These are phyloP conservation scores for Trichoderma erinaceum DNA, from an alignment of 495 filamentous ascomycete species.

Conservation along the genomic window DNA sequence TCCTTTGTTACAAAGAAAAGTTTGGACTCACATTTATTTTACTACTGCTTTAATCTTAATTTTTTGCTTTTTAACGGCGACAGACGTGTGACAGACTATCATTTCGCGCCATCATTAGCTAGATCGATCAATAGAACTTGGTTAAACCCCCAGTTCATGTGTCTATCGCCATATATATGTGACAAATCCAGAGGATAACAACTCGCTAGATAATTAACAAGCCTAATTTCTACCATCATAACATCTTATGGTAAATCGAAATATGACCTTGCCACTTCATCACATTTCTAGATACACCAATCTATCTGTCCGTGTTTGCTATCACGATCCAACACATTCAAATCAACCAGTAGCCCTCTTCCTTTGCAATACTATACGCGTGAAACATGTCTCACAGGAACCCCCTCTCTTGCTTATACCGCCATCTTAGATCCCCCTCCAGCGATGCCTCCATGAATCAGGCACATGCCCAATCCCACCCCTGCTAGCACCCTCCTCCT, in stretches of 20 bases:
- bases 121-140: too few species aligned
- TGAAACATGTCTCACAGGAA: background rate
- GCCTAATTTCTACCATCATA: too few species aligned
- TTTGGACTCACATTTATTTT: too few species aligned
- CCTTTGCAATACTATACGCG: background rate
- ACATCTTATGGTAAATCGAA: background rate
- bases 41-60: too few species aligned
- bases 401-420: background rate
- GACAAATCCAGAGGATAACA: too few species aligned
- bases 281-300: background rate
- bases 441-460: background rate
- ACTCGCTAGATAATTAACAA: too few species aligned
- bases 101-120: too few species aligned
- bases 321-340: background rate
- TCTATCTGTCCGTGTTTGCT: background rate
- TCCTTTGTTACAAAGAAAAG: too few species aligned
- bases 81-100: too few species aligned
- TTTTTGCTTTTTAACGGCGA: too few species aligned
- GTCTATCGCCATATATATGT: too few species aligned
- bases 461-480: background rate
- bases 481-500: background rate
- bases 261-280: background rate
- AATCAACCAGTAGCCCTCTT: background rate
- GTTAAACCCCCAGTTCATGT: too few species aligned
- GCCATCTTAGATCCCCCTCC: background rate